Evolutionary conservation across 306 rosid genomes (phyloP).

Genomic region (Styphnolobium japonicum): DNA sequence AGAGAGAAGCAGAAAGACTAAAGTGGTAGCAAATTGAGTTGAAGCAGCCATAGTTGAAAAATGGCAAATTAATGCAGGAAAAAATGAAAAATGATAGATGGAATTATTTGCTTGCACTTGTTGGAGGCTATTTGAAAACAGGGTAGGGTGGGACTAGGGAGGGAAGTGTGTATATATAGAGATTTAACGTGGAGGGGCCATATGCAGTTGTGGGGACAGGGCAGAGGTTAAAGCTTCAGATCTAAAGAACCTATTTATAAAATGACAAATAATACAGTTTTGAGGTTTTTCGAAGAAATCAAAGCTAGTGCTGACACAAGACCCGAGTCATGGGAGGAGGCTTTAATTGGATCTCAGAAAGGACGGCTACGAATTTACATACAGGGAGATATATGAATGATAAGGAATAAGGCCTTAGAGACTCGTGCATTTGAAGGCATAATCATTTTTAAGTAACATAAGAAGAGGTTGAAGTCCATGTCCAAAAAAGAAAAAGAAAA

Average conservation of each 20-base stretch:
- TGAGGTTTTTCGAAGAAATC: constrained; percentile 16
- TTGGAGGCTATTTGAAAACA: constrained; percentile 17
- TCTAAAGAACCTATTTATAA: constrained; percentile 3
- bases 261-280: neutral
- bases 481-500: too few relatives aligned
- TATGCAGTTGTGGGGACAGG: neutral
- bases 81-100: neutral
- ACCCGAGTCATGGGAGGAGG: neutral
- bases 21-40: neutral
- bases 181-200: neutral
- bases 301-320: neutral
- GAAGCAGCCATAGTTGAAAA: constrained; percentile 27
- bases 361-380: constrained; percentile 37
- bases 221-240: neutral
- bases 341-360: constrained; percentile 12
- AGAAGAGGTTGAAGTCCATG: constrained; percentile 1
- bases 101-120: neutral
- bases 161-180: constrained; percentile 22
- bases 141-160: neutral
- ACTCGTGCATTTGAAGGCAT: neutral
- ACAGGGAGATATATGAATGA: neutral
- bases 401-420: neutral
- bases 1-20: constrained; percentile 25
- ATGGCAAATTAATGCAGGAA: neutral
- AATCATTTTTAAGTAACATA: neutral